phyloP scores from a whole-genome alignment of 495 filamentous ascomycete genomes.

The Terfezia claveryi region DNA sequence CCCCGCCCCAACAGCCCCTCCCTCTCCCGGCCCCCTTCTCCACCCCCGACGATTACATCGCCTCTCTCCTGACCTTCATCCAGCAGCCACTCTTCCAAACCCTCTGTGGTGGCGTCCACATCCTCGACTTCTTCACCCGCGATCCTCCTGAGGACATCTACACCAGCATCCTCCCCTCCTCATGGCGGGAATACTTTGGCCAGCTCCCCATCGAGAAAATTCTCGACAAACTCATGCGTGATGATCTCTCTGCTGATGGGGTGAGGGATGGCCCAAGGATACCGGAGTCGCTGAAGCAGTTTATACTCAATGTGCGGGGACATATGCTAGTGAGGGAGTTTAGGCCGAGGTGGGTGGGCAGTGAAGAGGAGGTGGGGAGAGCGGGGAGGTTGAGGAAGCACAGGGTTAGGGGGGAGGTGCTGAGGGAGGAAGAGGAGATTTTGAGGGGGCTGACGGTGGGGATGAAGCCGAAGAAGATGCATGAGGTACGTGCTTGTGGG shows the following conservation, averaged over 20 bases:
- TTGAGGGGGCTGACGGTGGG: constrained; percentile 39
- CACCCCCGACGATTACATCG: constrained; percentile 47
- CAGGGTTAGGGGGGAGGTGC: constrained; percentile 2
- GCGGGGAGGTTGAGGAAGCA: background rate
- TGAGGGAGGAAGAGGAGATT: constrained; percentile 4
- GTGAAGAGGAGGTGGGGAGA: background rate
- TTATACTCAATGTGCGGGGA: constrained; percentile 49
- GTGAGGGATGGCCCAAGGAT: constrained; percentile 9
- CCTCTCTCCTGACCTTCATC: constrained; percentile 53
- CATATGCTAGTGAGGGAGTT: constrained; percentile 47
- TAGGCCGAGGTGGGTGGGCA: constrained; percentile 1
- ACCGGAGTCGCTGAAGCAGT: constrained; percentile 45
- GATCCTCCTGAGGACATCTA: constrained; percentile 47
- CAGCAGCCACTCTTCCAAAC: constrained; percentile 62
- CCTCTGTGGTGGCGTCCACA: constrained; percentile 81
- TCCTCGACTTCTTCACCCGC: constrained; percentile 86
- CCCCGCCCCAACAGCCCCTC: constrained; percentile 27
- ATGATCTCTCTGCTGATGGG: background rate
- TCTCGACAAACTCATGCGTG: constrained; percentile 47
- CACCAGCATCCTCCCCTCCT: constrained; percentile 42
- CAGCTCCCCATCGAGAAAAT: constrained; percentile 45
- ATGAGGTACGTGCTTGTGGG: constrained; percentile 46
- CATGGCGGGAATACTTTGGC: constrained; percentile 63
- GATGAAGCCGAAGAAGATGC: constrained; percentile 91
- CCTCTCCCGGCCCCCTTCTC: constrained; percentile 36